These are phyloP conservation scores for Fistulinella prunicolor DNA, from an alignment of 768 basidiomycete species.

Conservation along the genomic window DNA sequence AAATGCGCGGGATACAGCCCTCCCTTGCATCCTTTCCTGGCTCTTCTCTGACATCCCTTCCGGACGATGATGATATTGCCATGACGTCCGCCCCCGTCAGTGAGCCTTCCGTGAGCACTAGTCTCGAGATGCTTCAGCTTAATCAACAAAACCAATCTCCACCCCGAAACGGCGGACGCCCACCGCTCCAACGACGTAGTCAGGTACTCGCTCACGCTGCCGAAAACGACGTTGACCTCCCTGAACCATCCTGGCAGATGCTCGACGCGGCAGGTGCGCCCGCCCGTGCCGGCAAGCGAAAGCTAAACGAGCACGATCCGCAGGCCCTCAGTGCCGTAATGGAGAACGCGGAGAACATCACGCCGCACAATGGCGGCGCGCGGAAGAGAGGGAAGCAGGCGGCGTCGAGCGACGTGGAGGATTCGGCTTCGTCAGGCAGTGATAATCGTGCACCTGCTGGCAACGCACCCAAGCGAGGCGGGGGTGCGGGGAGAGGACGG, in stretches of 20 bases:
- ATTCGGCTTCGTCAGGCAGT: slow-evolving; percentile 7
- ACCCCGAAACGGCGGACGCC: slow-evolving; percentile 13
- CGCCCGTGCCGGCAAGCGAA: slow-evolving; percentile 37
- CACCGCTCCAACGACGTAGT: slow-evolving; percentile 45
- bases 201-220: slow-evolving; percentile 46
- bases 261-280: slow-evolving; percentile 31
- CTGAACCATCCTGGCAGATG: slow-evolving; percentile 60
- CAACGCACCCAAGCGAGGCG: slow-evolving; percentile 14
- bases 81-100: slow-evolving; percentile 12
- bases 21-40: slow-evolving; percentile 11
- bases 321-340: slow-evolving; percentile 28
- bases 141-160: slow-evolving; percentile 14
- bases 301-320: slow-evolving; percentile 28
- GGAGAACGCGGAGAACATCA: slow-evolving; percentile 16
- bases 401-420: slow-evolving; percentile 15
- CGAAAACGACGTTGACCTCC: slow-evolving; percentile 38
- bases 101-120: slow-evolving; percentile 31
- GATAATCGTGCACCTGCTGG: slow-evolving; percentile 1
- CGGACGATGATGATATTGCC: slow-evolving; percentile 19
- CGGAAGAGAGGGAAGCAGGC: slow-evolving; percentile 26
- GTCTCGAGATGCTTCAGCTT: slow-evolving; percentile 35
- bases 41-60: slow-evolving; percentile 22
- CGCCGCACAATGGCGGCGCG: slow-evolving; percentile 6
- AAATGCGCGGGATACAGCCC: neutral
- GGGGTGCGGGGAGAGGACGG: slow-evolving; percentile 18